Percentiles rank a stretch among this genome's conserved stretches.
phyloP scores from a whole-genome alignment of 2,329 filamentous ascomycete species.

The Cladophialophora carrionii region DNA sequence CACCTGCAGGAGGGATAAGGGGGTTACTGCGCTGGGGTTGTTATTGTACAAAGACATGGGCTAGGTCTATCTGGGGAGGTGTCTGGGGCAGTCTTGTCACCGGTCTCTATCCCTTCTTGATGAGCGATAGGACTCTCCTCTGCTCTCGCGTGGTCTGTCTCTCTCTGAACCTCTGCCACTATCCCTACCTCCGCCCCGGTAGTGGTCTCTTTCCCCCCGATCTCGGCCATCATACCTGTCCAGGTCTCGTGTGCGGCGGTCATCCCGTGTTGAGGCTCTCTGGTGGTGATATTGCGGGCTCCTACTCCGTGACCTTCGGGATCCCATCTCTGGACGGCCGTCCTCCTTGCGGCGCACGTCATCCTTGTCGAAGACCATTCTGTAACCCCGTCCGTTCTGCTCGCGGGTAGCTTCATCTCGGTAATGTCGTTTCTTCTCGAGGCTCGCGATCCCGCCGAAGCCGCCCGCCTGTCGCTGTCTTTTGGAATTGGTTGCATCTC shows the following conservation, averaged over 20 bases:
- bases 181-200: conserved; percentile 45
- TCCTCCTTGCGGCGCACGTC: conserved; percentile 54
- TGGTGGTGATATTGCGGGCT: conserved; percentile 49
- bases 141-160: conserved; percentile 34
- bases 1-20: neutral
- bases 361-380: conserved; percentile 79
- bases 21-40: neutral
- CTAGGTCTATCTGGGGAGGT: neutral
- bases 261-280: conserved; percentile 23
- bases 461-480: conserved; percentile 70
- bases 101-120: conserved; percentile 15
- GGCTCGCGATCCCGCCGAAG: conserved; percentile 83
- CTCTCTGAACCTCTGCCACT: conserved; percentile 47
- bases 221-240: conserved; percentile 38
- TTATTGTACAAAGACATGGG: neutral
- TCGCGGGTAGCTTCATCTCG: conserved; percentile 63
- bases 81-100: neutral
- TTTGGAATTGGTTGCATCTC: conserved; percentile 81
- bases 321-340: conserved; percentile 26
- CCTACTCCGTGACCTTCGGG: conserved; percentile 42
- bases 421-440: conserved; percentile 92
- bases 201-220: conserved; percentile 42
- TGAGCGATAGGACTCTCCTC: conserved; percentile 8
- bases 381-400: conserved; percentile 61
- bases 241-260: conserved; percentile 20